These are phyloP conservation scores for Nakazawaea pomicola DNA, from an alignment of 805 yeast genomes.

Conservation along the genomic window DNA sequence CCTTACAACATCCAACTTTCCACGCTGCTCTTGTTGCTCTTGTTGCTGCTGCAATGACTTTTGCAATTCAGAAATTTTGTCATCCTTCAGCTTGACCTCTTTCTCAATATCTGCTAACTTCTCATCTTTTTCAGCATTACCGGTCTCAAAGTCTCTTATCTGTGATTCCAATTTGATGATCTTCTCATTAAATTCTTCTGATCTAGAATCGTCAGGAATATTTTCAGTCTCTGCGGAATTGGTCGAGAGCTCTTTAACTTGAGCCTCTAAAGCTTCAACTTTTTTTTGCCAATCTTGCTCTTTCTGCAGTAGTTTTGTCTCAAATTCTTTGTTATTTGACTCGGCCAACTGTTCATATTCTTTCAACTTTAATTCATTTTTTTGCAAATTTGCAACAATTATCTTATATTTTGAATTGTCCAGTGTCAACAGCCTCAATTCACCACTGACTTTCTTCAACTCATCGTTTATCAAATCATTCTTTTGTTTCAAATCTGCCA, in stretches of 20 bases:
- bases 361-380: conserved; percentile 10
- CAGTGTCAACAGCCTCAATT: conserved; percentile 13
- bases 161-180: too few species aligned
- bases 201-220: too few species aligned
- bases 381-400: conserved; percentile 5
- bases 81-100: neutral
- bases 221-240: too few species aligned
- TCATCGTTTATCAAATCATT: conserved; percentile 61
- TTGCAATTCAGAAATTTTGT: neutral
- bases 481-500: conserved; percentile 57
- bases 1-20: too few species aligned
- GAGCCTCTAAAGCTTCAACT: too few species aligned
- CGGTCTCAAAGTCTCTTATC: conserved; percentile 13
- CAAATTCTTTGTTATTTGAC: too few species aligned
- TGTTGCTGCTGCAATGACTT: neutral
- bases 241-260: too few species aligned
- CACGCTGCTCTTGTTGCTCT: conserved; percentile 14
- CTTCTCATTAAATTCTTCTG: too few species aligned
- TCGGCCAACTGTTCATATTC: conserved; percentile 10
- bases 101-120: neutral
- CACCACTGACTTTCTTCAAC: conserved; percentile 42
- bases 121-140: neutral
- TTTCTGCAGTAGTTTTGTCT: too few species aligned
- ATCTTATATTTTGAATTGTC: conserved; percentile 2
- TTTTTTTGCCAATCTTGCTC: too few species aligned